Evolutionary conservation across 2,329 filamentous ascomycete genomes (phyloP).

Genomic region (Claviceps quebecensis): DNA sequence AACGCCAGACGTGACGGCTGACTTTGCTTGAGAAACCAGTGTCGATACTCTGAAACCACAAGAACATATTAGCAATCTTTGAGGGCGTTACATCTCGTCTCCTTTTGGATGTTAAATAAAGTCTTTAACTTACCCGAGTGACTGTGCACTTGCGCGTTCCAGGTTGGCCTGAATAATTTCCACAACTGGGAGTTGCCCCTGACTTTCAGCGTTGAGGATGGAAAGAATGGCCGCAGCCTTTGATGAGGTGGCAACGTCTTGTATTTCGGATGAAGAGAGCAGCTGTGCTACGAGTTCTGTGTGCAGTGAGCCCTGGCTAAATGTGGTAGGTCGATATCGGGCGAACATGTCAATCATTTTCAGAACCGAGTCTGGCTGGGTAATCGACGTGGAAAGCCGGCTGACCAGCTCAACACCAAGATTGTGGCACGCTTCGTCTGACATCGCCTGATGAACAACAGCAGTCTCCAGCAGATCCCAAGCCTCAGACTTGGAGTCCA

Average conservation of each 20-base stretch:
- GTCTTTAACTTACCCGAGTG: slow-evolving; percentile 34
- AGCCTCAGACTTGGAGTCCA: slow-evolving; percentile 17
- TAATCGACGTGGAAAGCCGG: slow-evolving; percentile 19
- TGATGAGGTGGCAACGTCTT: slow-evolving; percentile 23
- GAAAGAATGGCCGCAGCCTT: slow-evolving; percentile 29
- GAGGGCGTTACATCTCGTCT: neutral
- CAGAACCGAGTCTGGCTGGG: slow-evolving; percentile 19
- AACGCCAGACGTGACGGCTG: slow-evolving; percentile 15
- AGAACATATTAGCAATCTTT: neutral
- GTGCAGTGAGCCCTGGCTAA: slow-evolving; percentile 30
- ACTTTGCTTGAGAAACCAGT: slow-evolving; percentile 31
- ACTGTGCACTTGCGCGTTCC: slow-evolving; percentile 32
- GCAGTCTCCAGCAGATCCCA: slow-evolving; percentile 36
- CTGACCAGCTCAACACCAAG: slow-evolving; percentile 22
- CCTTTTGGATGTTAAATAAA: neutral
- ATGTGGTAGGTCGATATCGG: slow-evolving; percentile 27
- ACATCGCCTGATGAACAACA: slow-evolving; percentile 28
- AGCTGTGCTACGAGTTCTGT: slow-evolving; percentile 38
- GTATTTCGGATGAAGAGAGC: slow-evolving; percentile 38
- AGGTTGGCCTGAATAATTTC: slow-evolving; percentile 42
- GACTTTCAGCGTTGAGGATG: slow-evolving; percentile 29
- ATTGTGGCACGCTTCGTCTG: slow-evolving; percentile 18
- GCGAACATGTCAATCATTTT: slow-evolving; percentile 34
- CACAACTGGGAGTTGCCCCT: slow-evolving; percentile 30
- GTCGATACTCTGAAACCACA: slow-evolving; percentile 31